Conservation (phyloP, 768 basidiomycete genomes). For the Leccinum obscurum region DNA sequence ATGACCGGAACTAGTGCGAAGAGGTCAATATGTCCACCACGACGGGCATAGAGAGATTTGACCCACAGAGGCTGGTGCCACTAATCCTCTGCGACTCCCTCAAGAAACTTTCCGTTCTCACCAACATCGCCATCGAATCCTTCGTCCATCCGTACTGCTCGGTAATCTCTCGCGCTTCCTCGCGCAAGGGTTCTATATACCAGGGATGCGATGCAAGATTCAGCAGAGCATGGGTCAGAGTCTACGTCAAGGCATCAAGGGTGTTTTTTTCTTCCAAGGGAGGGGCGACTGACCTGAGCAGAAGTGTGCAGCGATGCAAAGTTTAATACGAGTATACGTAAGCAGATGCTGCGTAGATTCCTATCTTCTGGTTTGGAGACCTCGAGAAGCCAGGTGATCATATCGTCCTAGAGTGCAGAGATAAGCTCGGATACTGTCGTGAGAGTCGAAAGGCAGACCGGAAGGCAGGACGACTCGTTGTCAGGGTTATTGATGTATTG, state of each 20-base stretch:
- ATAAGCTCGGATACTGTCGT: constrained; percentile 8
- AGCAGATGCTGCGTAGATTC: constrained; percentile 30
- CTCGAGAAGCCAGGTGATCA: constrained; percentile 44
- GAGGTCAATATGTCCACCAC: constrained; percentile 5
- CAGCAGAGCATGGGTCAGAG: constrained; percentile 39
- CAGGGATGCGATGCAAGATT: constrained; percentile 42
- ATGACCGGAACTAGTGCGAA: constrained; percentile 29
- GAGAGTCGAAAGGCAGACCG: constrained; percentile 27
- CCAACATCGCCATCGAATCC: constrained; percentile 33
- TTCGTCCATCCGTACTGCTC: constrained; percentile 35
- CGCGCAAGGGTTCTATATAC: constrained; percentile 39
- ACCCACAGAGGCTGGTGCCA: constrained; percentile 35
- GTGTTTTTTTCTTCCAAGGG: not conserved
- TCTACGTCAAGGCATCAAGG: constrained; percentile 24
- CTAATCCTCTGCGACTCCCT: constrained; percentile 41
- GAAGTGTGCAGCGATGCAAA: constrained; percentile 39
- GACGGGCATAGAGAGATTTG: not conserved
- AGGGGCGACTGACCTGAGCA: constrained; percentile 27
- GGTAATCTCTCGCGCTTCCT: constrained; percentile 38
- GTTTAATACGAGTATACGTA: constrained; percentile 40
- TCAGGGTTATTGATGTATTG: constrained; percentile 27
- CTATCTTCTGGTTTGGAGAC: constrained; percentile 27
- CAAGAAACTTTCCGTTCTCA: constrained; percentile 45
- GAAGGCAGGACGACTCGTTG: constrained; percentile 29
- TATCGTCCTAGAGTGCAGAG: constrained; percentile 32